Evolutionary conservation across 2,329 filamentous ascomycete species (phyloP).

Genomic region (Colletotrichum ledebouriae): DNA sequence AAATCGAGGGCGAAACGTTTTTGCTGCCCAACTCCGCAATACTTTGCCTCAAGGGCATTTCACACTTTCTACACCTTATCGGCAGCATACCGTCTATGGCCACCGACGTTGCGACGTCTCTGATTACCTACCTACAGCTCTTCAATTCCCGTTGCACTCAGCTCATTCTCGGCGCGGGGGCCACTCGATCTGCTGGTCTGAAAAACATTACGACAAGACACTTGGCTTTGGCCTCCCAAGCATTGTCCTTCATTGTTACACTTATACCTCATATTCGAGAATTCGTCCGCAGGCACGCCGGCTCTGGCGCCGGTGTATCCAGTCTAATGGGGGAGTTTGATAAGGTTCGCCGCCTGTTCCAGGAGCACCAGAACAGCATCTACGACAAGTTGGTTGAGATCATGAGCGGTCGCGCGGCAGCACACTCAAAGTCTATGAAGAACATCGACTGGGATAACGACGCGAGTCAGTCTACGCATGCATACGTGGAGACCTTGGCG

Average conservation of each 20-base stretch:
- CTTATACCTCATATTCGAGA: conserved; percentile 92
- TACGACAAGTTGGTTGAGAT: conserved; percentile 95
- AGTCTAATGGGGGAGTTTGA: conserved; percentile 86
- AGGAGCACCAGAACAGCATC: conserved; percentile 91
- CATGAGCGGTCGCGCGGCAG: conserved; percentile 81
- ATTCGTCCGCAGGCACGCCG: conserved; percentile 84
- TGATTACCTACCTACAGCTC: conserved; percentile 88
- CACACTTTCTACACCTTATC: conserved; percentile 85
- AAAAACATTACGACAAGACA: conserved; percentile 98
- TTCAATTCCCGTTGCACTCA: conserved; percentile 99
- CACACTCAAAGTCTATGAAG: conserved; percentile 81
- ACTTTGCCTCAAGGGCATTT: conserved; percentile 83
- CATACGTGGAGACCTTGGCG: conserved; percentile 88
- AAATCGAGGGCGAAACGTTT: conserved; percentile 87
- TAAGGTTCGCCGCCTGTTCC: conserved; percentile 83
- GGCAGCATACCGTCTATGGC: conserved; percentile 91
- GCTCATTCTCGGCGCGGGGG: conserved; percentile 93
- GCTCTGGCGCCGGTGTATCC: conserved; percentile 64
- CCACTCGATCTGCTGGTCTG: conserved; percentile 87
- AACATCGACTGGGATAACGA: conserved; percentile 79
- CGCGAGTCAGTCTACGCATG: conserved; percentile 61
- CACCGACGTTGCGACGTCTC: conserved; percentile 80
- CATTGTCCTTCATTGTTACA: conserved; percentile 87
- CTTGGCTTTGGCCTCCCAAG: conserved; percentile 90
- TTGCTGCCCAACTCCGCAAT: conserved; percentile 88